Percentiles rank a stretch among this genome's conserved stretches.
These are phyloP conservation scores for Inonotus hispidus DNA, from an alignment of 1,284 basidiomycete genomes.

Conservation along the genomic window DNA sequence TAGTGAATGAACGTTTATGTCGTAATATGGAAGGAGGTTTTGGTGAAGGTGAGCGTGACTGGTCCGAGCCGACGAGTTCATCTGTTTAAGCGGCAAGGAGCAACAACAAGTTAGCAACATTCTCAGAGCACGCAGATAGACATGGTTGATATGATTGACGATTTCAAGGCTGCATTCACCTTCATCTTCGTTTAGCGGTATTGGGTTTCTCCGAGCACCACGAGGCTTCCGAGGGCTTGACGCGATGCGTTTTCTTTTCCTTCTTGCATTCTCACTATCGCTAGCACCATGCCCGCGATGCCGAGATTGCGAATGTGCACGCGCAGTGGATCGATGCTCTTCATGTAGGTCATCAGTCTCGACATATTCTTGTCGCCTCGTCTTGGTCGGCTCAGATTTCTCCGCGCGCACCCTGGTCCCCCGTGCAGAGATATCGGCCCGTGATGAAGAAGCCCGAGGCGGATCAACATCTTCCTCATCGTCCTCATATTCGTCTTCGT, in stretches of 20 bases:
- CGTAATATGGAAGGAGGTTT: conserved; percentile 23
- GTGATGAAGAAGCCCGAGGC: conserved; percentile 26
- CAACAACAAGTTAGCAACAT: neutral
- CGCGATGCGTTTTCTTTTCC: neutral
- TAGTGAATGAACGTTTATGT: conserved; percentile 45
- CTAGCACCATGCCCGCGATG: neutral
- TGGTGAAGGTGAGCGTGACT: conserved; percentile 30
- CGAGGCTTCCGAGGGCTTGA: neutral
- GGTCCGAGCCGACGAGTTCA: conserved; percentile 26
- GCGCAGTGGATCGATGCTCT: neutral
- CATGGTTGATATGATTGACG: neutral
- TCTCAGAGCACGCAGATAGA: neutral
- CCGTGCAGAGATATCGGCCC: conserved; percentile 21
- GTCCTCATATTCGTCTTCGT: conserved; percentile 9
- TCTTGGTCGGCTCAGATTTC: conserved; percentile 17
- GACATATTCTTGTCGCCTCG: conserved; percentile 4
- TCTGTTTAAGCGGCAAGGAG: conserved; percentile 3
- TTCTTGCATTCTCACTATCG: neutral
- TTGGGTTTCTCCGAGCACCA: neutral
- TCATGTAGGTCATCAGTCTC: neutral
- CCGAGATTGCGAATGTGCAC: conserved; percentile 14
- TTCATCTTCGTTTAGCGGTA: neutral
- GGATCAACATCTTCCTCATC: conserved; percentile 5
- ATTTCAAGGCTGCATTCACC: neutral
- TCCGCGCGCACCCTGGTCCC: conserved; percentile 8